Base-by-base conservation (phyloP, 208 protist species). In the Spironucleus salmonicida region DNA sequence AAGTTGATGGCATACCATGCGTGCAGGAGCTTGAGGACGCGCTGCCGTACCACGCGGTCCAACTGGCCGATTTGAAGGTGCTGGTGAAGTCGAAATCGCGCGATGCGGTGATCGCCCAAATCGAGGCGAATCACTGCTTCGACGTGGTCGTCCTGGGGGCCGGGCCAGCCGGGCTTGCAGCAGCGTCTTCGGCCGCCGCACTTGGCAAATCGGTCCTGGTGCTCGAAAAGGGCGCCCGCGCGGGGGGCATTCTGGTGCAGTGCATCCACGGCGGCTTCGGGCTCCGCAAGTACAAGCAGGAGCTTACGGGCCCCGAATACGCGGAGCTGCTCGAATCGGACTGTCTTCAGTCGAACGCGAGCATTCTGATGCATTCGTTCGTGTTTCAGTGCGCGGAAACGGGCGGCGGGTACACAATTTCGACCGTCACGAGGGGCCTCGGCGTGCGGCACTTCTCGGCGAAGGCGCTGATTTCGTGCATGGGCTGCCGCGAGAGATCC, bases 231-330 rank as follows among this genome's bases (percentile, higher is more conserved):
- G 59, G 30, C 35, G 61, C 32, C 0, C 29, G 40, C 29, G 39
- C 38, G 15, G 77, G 77, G 29, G 77, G 77, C 0, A 32, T 75
- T 45, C 45, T 79, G 35, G 29, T 71, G 30, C 38, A 75, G 34
- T 71, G 62, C 45, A 71, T 79, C 32, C 77, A 79, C 35, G 32
- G 35, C 0, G 59, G 62, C 0, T 75, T 74, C 49, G 64, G 64
- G 1, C 13, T 75, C 27, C 23, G 39, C 32, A 59, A 41, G 19
- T 71, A 59, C 4, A 19, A 19, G 41, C 29, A 71, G 40, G 77
- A 71, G 42, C 38, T 79, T 0, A 64, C 77, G 27, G 77, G 77
- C 9, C 77, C 77, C n/a, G 77, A 79, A 41, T 79, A 74, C 42
- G 62, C 77, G 7, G 35, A 75, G 38, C n/a, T 19, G 35, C 71